phyloP scores from a whole-genome alignment of 2,329 filamentous ascomycete species.

The Colletotrichum sp. region DNA sequence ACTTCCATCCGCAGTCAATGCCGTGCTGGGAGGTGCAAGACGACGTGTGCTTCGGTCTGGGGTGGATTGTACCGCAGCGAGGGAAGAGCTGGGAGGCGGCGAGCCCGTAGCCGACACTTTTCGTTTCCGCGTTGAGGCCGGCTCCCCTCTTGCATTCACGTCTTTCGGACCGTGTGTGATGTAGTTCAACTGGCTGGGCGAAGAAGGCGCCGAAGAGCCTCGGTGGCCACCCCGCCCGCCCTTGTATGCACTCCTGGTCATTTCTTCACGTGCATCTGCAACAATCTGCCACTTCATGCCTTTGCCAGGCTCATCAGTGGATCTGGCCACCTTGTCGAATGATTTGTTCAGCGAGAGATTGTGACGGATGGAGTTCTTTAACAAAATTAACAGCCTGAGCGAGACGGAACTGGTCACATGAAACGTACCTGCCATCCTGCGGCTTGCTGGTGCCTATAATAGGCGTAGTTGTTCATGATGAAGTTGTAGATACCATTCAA shows the following conservation, averaged over 20 bases:
- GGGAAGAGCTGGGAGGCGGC: conserved; percentile 56
- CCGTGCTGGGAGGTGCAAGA: conserved; percentile 31
- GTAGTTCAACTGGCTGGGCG: conserved; percentile 65
- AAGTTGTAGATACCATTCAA: conserved; percentile 92
- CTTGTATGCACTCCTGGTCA: conserved; percentile 74
- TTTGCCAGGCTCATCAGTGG: conserved; percentile 95
- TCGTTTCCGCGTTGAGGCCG: conserved; percentile 59
- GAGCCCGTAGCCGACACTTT: conserved; percentile 61
- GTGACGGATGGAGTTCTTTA: conserved; percentile 91
- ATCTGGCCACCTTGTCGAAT: conserved; percentile 90
- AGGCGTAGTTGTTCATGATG: conserved; percentile 90
- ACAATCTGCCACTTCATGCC: conserved; percentile 99
- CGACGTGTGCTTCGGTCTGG: conserved; percentile 55
- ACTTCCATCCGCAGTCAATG: conserved; percentile 61
- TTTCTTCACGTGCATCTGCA: conserved; percentile 83
- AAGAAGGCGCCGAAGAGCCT: conserved; percentile 75
- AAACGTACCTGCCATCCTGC: conserved; percentile 86
- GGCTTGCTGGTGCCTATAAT: conserved; percentile 79
- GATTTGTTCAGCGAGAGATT: conserved; percentile 94
- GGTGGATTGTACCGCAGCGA: conserved; percentile 60
- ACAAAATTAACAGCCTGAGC: conserved; percentile 27
- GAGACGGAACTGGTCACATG: background rate
- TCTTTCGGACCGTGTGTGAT: conserved; percentile 64
- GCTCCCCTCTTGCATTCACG: conserved; percentile 53
- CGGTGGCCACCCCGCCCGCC: conserved; percentile 68